Percentiles rank a stretch among this genome's conserved stretches.
These are phyloP conservation scores for Puccinia novopanici DNA, from an alignment of 1,284 basidiomycete species.

Conservation along the genomic window DNA sequence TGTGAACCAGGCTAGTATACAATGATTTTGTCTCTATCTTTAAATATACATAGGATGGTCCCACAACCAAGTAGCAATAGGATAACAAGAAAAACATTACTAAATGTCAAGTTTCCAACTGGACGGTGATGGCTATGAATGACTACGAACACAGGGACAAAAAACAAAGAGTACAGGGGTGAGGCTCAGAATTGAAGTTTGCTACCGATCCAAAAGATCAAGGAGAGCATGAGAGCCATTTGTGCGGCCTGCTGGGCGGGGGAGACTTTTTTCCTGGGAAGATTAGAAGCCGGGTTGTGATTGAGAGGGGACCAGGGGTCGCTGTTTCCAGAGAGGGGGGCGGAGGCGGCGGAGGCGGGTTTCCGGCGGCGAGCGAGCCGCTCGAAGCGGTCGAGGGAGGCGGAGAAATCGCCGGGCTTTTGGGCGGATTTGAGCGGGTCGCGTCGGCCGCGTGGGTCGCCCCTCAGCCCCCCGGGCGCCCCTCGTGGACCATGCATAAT, in stretches of 20 bases:
- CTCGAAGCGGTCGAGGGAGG: conserved; percentile 30
- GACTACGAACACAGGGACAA: background rate
- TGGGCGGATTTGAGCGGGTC: conserved; percentile 1
- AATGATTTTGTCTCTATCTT: too few species aligned
- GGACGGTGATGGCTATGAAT: background rate
- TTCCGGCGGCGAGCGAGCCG: conserved; percentile 14
- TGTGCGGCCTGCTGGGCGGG: conserved; percentile 20
- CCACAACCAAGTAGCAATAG: too few species aligned
- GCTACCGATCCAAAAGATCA: conserved; percentile 34
- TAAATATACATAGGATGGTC: too few species aligned
- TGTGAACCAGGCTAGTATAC: too few species aligned
- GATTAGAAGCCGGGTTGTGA: background rate
- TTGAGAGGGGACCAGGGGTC: background rate
- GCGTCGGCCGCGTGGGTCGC: background rate
- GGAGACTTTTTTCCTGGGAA: background rate
- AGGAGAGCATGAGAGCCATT: conserved; percentile 40
- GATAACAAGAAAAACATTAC: too few species aligned
- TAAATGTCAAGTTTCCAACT: background rate
- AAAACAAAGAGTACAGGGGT: background rate
- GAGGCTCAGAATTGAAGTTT: conserved; percentile 2
- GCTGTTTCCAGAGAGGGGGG: background rate
- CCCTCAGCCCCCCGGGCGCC: background rate
- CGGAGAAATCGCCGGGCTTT: conserved; percentile 9
- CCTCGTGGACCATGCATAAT: conserved; percentile 39
- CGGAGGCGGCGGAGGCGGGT: background rate